These are phyloP conservation scores for Agaricus sinodeliciosus DNA, from an alignment of 768 basidiomycete species.

Conservation along the genomic window DNA sequence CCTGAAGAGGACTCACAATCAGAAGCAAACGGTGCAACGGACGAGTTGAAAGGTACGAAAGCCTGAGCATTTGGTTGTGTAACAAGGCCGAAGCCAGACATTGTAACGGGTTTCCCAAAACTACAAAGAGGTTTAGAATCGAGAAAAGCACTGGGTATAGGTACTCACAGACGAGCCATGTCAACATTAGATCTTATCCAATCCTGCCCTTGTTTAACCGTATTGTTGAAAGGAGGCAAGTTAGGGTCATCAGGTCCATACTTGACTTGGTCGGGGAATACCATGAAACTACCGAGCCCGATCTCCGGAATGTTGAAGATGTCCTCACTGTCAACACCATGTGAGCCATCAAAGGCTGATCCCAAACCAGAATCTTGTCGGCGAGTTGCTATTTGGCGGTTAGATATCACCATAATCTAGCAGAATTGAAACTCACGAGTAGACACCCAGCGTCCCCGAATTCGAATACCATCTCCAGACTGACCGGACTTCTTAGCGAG, in stretches of 20 bases:
- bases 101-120: slow-evolving; percentile 45
- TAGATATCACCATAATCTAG: slow-evolving; percentile 1
- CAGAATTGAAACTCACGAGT: slow-evolving; percentile 31
- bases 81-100: slow-evolving; percentile 59
- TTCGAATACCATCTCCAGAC: slow-evolving; percentile 33
- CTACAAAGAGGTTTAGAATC: slow-evolving; percentile 24
- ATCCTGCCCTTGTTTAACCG: slow-evolving; percentile 39
- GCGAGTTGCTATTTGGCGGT: slow-evolving; percentile 31
- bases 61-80: slow-evolving; percentile 42
- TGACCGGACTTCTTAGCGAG: slow-evolving; percentile 12
- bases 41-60: slow-evolving; percentile 60
- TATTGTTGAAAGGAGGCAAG: slow-evolving; percentile 45
- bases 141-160: background rate
- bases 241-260: slow-evolving; percentile 45
- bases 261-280: slow-evolving; percentile 63
- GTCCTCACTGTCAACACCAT: slow-evolving; percentile 62
- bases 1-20: slow-evolving; percentile 15
- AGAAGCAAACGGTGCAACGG: slow-evolving; percentile 33
- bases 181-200: slow-evolving; percentile 52
- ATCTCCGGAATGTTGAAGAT: slow-evolving; percentile 51
- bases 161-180: slow-evolving; percentile 34
- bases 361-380: slow-evolving; percentile 38
- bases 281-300: slow-evolving; percentile 51
- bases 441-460: slow-evolving; percentile 56
- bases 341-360: slow-evolving; percentile 53